phyloP scores from a whole-genome alignment of 495 filamentous ascomycete genomes.

The Neurospora sp. region DNA sequence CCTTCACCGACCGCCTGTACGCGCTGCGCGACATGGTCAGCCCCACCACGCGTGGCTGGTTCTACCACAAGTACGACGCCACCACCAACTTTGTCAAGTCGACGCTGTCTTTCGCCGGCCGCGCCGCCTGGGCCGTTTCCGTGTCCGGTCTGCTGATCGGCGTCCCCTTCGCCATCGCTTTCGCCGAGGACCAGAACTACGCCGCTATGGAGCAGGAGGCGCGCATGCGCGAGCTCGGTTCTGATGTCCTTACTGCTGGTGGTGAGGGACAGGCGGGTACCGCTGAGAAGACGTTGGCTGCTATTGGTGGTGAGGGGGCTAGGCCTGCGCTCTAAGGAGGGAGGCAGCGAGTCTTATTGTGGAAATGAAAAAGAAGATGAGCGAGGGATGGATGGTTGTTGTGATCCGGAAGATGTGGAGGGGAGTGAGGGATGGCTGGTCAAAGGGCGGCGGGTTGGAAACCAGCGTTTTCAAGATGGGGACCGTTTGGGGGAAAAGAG shows the following conservation, averaged over 20 bases:
- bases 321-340: conserved; percentile 22
- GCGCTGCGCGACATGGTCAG: conserved; percentile 91
- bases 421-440: neutral
- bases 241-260: conserved; percentile 32
- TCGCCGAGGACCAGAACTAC: conserved; percentile 90
- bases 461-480: neutral
- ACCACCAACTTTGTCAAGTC: conserved; percentile 46
- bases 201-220: conserved; percentile 95
- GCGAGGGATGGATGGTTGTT: neutral
- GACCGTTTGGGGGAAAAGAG: neutral
- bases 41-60: conserved; percentile 62
- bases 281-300: conserved; percentile 24
- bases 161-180: conserved; percentile 86
- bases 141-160: conserved; percentile 81
- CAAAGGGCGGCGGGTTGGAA: neutral
- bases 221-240: conserved; percentile 73
- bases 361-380: neutral
- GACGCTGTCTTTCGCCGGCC: conserved; percentile 60
- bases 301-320: conserved; percentile 19
- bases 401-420: neutral
- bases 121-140: conserved; percentile 76
- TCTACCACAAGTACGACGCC: conserved; percentile 48
- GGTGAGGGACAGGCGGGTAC: conserved; percentile 16
- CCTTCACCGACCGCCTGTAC: conserved; percentile 66
- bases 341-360: neutral